Base-by-base conservation (phyloP, 257 asterid genomes). In the Scutellaria baicalensis region DNA sequence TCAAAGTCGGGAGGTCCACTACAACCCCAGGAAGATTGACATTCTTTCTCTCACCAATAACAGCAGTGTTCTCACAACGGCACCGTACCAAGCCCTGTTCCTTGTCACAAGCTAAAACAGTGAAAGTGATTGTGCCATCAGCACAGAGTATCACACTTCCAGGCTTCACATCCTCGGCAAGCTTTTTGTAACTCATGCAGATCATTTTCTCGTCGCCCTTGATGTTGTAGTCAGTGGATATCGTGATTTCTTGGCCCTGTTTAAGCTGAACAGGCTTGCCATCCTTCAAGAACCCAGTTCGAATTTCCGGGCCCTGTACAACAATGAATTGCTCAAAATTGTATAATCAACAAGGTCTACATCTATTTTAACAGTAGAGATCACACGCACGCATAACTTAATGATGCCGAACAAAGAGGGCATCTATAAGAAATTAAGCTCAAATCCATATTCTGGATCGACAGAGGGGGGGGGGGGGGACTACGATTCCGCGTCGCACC, bases 21-120 rank as follows among this genome's bases (percentile, higher is more conserved):
- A 86, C 70, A 43, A 86, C 90, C 55, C 93, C 93, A 16, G 93
- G 93, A 62, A 86, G 93, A 66, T 86, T 86, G 77, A 86, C 93
- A 77, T 84, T 86, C 87, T 86, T 86, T 61, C 88, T 80, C 85
- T 86, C 93, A 17, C 93, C 93, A 18, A 86, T 79, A 60, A 84
- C 82, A 9, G 90, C 90, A 14, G 90, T 83, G 71, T 87, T 87
- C 81, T 87, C 90, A 47, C 90, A 87, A 8, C 88, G 84, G 74
- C 87, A 79, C 8, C 75, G 69, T 6, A 87, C 90, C 74, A 84
- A 65, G 38, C 93, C 90, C n/a, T 75, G 75, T 6, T 75, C 65
- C 21, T 63, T 82, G 79, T 86, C 93, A 69, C 90, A 86, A 6
- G 75, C 36, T 47, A 86, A 64, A 33, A 84, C 90, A 11, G 75